Evolutionary conservation across 495 filamentous ascomycete genomes (phyloP), one percentile per base, ranked within the genome.

Genomic region (Oidiodendron maius): DNA sequence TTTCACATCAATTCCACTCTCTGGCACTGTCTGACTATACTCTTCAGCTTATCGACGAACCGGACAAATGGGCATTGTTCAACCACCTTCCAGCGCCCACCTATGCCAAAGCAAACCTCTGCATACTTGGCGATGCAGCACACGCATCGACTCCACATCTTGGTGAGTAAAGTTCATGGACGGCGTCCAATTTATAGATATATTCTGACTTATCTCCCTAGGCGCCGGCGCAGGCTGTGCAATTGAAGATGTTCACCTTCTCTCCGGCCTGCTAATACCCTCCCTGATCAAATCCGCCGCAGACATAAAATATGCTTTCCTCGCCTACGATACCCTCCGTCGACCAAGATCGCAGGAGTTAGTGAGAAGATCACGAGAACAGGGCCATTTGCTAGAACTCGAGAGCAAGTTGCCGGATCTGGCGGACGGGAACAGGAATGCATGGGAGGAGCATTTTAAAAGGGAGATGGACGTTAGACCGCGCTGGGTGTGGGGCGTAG

Each of bases 101-200:
- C 0, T 87, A 74, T 51, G 63, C 63, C 37, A 72, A 71, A 28
- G 74, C 71, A 1, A 65, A 70, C 0, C 55, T 86, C 0, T 76
- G 73, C 10, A 65, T 87, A 1, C 63, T 84, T 0, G 84, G 84
- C 0, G 84, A 87, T 53, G 83, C 84, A 0, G 83, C 83, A 0
- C 84, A 87, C 54, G 82, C 83, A 0, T 72, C 72, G 0, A 84
- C 81, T 1, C 84, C 84, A 0, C 82, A 86, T 56, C 79, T 84
- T 48, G 83, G 81, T n/a, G n/a, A n/a, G n/a, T n/a, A n/a, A n/a
- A n/a, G n/a, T n/a, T n/a, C n/a, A n/a, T n/a, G n/a, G n/a, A n/a
- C n/a, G n/a, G n/a, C n/a, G n/a, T n/a, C n/a, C n/a, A n/a, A n/a
- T n/a, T n/a, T n/a, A n/a, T n/a, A n/a, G n/a, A n/a, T n/a, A n/a